Evolutionary conservation across 2,329 filamentous ascomycete species (phyloP).

Genomic region (Mollisia scopiformis): DNA sequence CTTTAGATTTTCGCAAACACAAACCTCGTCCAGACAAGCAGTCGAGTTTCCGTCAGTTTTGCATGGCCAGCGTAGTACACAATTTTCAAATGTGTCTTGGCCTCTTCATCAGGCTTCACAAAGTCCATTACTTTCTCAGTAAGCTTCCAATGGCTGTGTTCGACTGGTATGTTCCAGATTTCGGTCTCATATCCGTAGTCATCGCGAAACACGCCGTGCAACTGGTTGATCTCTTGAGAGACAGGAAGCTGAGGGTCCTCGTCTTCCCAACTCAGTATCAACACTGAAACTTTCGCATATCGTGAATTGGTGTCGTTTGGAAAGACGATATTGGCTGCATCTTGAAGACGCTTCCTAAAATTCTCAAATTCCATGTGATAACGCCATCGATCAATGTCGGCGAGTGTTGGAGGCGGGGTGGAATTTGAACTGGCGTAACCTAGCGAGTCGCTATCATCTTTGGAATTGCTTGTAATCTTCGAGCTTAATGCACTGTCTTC

Average conservation of each 20-base stretch:
- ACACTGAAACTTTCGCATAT: slow-evolving; percentile 58
- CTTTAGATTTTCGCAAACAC: neutral
- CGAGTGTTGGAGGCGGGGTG: slow-evolving; percentile 11
- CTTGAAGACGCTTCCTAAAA: slow-evolving; percentile 51
- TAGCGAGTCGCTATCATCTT: neutral
- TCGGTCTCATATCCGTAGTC: slow-evolving; percentile 60
- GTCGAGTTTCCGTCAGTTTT: slow-evolving; percentile 54
- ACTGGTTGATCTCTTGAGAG: slow-evolving; percentile 52
- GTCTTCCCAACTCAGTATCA: slow-evolving; percentile 63
- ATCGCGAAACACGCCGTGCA: slow-evolving; percentile 58
- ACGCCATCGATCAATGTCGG: slow-evolving; percentile 12
- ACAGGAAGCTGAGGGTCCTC: slow-evolving; percentile 46
- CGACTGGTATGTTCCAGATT: slow-evolving; percentile 59
- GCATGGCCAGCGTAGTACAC: slow-evolving; percentile 65
- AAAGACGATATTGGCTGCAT: slow-evolving; percentile 66
- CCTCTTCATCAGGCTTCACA: slow-evolving; percentile 50
- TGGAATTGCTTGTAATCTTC: neutral
- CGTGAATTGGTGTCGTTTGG: slow-evolving; percentile 57
- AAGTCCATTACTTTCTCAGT: slow-evolving; percentile 58
- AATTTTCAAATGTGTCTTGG: slow-evolving; percentile 58
- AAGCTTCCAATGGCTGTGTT: slow-evolving; percentile 58
- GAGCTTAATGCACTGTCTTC: neutral
- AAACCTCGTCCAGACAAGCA: slow-evolving; percentile 66
- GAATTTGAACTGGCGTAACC: slow-evolving; percentile 11
- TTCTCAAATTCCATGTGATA: slow-evolving; percentile 21